A percentile compares a stretch with the other conserved stretches of the same genome.
These are phyloP conservation scores for Neonothopanus nambi DNA, from an alignment of 1,284 basidiomycete species.

Conservation along the genomic window DNA sequence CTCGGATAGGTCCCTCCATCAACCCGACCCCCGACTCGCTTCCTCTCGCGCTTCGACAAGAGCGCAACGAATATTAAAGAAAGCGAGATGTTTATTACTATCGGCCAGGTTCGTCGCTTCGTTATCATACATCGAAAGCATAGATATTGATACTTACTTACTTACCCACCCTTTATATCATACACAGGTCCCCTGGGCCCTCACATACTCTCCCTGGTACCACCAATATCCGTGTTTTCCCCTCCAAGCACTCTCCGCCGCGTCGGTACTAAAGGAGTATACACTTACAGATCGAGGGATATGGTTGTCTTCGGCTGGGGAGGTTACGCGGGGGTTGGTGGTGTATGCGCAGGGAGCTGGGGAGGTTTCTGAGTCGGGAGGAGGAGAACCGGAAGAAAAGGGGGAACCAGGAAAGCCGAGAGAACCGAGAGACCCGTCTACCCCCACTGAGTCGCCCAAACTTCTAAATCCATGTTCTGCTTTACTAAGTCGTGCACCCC, in stretches of 20 bases:
- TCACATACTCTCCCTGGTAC: conserved; percentile 52
- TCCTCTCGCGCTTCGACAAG: conserved; percentile 54
- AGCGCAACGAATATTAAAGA: conserved; percentile 59
- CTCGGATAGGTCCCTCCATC: conserved; percentile 35
- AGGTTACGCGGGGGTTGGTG: conserved; percentile 30
- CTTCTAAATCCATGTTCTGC: conserved; percentile 8
- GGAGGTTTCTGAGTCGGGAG: too few relatives aligned
- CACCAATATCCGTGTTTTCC: conserved; percentile 53
- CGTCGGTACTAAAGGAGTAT: conserved; percentile 46
- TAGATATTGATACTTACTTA: too few relatives aligned
- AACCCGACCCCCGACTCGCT: conserved; percentile 38
- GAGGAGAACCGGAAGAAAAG: too few relatives aligned
- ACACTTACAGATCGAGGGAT: conserved; percentile 49
- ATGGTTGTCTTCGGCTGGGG: conserved; percentile 39
- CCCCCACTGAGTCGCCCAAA: too few relatives aligned
- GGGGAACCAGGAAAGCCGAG: too few relatives aligned
- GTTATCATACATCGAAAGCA: too few relatives aligned
- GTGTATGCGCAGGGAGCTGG: conserved; percentile 25
- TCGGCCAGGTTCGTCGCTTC: too few relatives aligned
- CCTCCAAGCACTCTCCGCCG: conserved; percentile 43
- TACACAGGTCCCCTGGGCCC: conserved; percentile 54
- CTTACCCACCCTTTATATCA: too few relatives aligned
- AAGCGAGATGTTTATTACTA: conserved; percentile 43
- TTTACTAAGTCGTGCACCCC: neutral
- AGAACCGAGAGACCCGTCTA: too few relatives aligned